These are phyloP conservation scores for Tolypocladium ovalisporum DNA, from an alignment of 2,329 filamentous ascomycete species.

Conservation along the genomic window DNA sequence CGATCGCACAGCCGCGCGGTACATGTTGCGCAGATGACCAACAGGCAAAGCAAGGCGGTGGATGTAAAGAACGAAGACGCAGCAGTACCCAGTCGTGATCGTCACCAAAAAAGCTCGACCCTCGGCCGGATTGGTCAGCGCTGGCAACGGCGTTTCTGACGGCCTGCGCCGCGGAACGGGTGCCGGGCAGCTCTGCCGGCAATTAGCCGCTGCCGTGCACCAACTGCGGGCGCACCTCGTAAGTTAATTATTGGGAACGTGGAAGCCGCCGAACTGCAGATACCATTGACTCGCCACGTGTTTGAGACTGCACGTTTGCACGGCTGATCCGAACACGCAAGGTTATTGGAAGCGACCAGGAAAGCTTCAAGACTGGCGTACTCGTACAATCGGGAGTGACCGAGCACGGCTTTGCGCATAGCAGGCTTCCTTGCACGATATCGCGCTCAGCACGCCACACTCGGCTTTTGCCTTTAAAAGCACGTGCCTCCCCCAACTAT, in stretches of 20 bases:
- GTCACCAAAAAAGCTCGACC: not conserved
- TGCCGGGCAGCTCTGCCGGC: not conserved
- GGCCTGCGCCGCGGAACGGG: not conserved
- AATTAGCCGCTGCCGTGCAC: not conserved
- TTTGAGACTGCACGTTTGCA: not conserved
- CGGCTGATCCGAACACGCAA: not conserved
- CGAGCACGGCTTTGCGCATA: not conserved
- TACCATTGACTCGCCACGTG: not conserved
- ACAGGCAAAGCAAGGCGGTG: not conserved
- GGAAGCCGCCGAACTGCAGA: not conserved
- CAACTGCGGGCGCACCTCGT: not conserved
- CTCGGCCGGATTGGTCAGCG: constrained; percentile 1
- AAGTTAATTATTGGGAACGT: not conserved
- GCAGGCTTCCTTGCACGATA: not conserved
- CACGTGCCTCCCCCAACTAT: not conserved
- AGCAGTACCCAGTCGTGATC: not conserved
- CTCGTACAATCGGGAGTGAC: not conserved
- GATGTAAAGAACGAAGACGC: not conserved
- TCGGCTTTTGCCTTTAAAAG: not conserved
- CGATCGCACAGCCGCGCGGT: constrained; percentile 38
- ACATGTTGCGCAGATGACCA: constrained; percentile 27
- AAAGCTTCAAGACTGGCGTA: not conserved
- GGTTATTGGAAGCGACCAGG: not conserved
- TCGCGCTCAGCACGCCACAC: not conserved
- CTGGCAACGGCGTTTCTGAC: not conserved